A percentile compares a stretch with the other conserved stretches of the same genome.
Conservation (phyloP, 2,329 filamentous ascomycete species). For the Clonostachys sp. region DNA sequence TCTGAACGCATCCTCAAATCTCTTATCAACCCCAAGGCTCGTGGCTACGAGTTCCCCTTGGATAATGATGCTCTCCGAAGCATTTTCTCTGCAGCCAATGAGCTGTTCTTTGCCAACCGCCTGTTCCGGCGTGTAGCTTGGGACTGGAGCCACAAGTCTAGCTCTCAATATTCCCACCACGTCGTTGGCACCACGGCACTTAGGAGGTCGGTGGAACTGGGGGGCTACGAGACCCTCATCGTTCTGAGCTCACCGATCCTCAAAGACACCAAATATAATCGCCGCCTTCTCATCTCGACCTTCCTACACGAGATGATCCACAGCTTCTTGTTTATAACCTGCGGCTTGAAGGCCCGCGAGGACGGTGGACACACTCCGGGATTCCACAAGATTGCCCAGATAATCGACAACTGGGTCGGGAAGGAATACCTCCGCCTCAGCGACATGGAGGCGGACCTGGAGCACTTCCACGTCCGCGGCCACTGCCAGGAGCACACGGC, state of each 20-base stretch:
- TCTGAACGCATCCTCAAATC: constrained; percentile 53
- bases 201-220: constrained; percentile 34
- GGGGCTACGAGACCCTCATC: constrained; percentile 59
- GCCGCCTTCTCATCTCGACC: constrained; percentile 57
- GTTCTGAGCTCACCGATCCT: constrained; percentile 56
- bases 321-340: constrained; percentile 60
- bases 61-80: constrained; percentile 52
- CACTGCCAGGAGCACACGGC: not conserved
- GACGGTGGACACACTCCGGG: constrained; percentile 57
- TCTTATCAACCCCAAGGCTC: constrained; percentile 40
- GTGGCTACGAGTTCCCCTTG: constrained; percentile 32
- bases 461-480: constrained; percentile 12
- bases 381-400: constrained; percentile 51
- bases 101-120: constrained; percentile 55
- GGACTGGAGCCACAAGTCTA: constrained; percentile 53
- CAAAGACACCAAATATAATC: constrained; percentile 49
- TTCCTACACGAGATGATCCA: constrained; percentile 66
- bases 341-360: constrained; percentile 50
- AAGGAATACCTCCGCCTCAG: constrained; percentile 47
- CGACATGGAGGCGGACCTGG: constrained; percentile 58
- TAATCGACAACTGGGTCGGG: constrained; percentile 60
- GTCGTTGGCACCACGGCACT: constrained; percentile 62
- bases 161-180: constrained; percentile 43
- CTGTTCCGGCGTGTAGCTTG: constrained; percentile 54
- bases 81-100: constrained; percentile 57